Base-by-base conservation (phyloP, 208 protist genomes). In the Naegleria lovaniensis region DNA sequence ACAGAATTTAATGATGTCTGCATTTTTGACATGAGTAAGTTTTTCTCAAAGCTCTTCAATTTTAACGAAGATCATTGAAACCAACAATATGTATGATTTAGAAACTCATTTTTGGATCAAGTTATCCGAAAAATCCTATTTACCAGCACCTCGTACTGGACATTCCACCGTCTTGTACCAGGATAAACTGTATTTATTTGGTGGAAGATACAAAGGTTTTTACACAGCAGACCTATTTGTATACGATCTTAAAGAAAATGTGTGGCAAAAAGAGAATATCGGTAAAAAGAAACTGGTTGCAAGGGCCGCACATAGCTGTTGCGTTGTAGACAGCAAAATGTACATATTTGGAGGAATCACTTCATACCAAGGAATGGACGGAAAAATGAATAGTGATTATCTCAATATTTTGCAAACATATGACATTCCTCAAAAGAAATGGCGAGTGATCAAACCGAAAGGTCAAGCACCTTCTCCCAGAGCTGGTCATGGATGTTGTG, bases 21-120 rank as follows among this genome's bases (percentile, higher is more conserved):
- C 9, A 79, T 79, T 79, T 79, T 36, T 79, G 67, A 79, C 36
- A 36, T 79, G 29, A 79, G 67, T 79, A 79, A 79, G 67, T 79
- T 36, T 75, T n/a, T 29, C 29, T 79, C 6, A 36, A 36, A 36
- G 67, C 7, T 36, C 7, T 29, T 29, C 55, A 67, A 67, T 29
- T 67, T 67, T 15, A 67, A 29, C 22, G 19, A 67, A 15, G 7
- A 36, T 36, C 36, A 36, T 79, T 36, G 16, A 36, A 75, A 75
- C 16, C 25, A 75, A 75, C 25, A 11, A 1, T 4, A 75, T n/a
- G n/a, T n/a, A n/a, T 75, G 25, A 75, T n/a, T n/a, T 75, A 79
- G 67, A 79, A 79, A 36, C 67, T 33, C 19, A 79, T 36, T 79
- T 13, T 79, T 79, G 67, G 67, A 79, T 79, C 7, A 79, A 79